Conservation (phyloP, 1,284 basidiomycete genomes). For the Naganishia sp. region DNA sequence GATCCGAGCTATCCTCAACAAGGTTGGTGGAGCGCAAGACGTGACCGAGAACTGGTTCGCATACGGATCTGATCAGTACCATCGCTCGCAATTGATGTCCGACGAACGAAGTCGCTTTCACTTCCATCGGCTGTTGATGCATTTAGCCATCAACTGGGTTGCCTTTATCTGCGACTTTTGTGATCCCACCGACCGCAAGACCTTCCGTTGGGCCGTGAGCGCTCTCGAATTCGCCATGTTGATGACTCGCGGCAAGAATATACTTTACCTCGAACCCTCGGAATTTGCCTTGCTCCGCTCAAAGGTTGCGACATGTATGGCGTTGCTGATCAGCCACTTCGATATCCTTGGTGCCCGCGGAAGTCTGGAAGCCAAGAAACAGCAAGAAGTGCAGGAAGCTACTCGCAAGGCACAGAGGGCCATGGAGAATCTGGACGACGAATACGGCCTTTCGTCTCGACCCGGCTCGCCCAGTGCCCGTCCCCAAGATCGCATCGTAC, state of each 20-base stretch:
- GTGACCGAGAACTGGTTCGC: slow-evolving; percentile 93
- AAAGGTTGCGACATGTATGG: slow-evolving; percentile 96
- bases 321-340: slow-evolving; percentile 92
- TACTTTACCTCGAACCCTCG: slow-evolving; percentile 80
- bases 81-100: slow-evolving; percentile 70
- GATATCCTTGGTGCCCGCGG: slow-evolving; percentile 94
- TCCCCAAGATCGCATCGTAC: slow-evolving; percentile 23
- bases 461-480: slow-evolving; percentile 26
- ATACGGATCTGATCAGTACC: slow-evolving; percentile 72
- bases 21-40: slow-evolving; percentile 64
- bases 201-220: slow-evolving; percentile 97
- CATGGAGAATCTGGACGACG: slow-evolving; percentile 57
- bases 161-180: slow-evolving; percentile 98
- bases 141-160: slow-evolving; percentile 93
- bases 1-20: slow-evolving; percentile 68
- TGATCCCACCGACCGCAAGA: slow-evolving; percentile 91
- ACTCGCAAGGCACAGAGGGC: slow-evolving; percentile 65
- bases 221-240: slow-evolving; percentile 92
- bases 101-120: slow-evolving; percentile 76
- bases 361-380: slow-evolving; percentile 78
- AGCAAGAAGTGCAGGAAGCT: slow-evolving; percentile 80
- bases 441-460: slow-evolving; percentile 54
- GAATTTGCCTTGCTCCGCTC: slow-evolving; percentile 87
- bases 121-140: slow-evolving; percentile 80
- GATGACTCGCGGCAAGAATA: slow-evolving; percentile 85